Percentiles rank a stretch among this genome's conserved stretches.
phyloP scores from a whole-genome alignment of 2,329 filamentous ascomycete species.

The Fusarium miscanthi region DNA sequence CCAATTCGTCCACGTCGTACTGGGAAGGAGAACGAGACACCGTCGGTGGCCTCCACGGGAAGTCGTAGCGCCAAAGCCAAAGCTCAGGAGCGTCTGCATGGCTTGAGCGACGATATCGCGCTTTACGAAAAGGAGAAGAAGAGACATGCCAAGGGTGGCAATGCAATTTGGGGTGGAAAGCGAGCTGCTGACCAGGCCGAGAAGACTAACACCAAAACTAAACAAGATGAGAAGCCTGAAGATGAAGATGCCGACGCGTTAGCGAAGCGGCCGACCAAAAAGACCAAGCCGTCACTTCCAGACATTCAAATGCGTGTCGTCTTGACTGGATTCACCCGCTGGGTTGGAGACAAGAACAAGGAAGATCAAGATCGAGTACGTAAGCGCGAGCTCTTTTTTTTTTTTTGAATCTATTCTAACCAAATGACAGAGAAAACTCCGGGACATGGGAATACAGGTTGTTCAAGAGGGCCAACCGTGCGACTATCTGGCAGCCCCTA shows the following conservation, averaged over 20 bases:
- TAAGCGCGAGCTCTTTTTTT: slow-evolving; percentile 20
- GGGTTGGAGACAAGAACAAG: slow-evolving; percentile 77
- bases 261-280: slow-evolving; percentile 68
- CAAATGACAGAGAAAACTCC: slow-evolving; percentile 74
- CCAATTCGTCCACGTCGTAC: slow-evolving; percentile 57
- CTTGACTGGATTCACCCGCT: slow-evolving; percentile 85
- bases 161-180: slow-evolving; percentile 70
- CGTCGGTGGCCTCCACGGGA: slow-evolving; percentile 72
- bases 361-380: slow-evolving; percentile 86
- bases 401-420: slow-evolving; percentile 30
- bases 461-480: slow-evolving; percentile 80
- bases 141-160: slow-evolving; percentile 64
- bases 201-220: slow-evolving; percentile 58
- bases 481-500: slow-evolving; percentile 88
- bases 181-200: slow-evolving; percentile 69
- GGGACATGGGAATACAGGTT: slow-evolving; percentile 83
- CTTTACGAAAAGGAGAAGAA: slow-evolving; percentile 95
- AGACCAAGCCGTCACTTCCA: slow-evolving; percentile 67
- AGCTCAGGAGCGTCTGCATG: slow-evolving; percentile 80
- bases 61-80: slow-evolving; percentile 90
- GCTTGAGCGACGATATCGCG: slow-evolving; percentile 84
- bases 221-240: slow-evolving; percentile 59
- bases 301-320: slow-evolving; percentile 80
- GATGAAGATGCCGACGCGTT: slow-evolving; percentile 59
- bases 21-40: slow-evolving; percentile 87